Evolutionary conservation across 345 rosid species (phyloP).

Genomic region (Eucalyptus leucophloia): DNA sequence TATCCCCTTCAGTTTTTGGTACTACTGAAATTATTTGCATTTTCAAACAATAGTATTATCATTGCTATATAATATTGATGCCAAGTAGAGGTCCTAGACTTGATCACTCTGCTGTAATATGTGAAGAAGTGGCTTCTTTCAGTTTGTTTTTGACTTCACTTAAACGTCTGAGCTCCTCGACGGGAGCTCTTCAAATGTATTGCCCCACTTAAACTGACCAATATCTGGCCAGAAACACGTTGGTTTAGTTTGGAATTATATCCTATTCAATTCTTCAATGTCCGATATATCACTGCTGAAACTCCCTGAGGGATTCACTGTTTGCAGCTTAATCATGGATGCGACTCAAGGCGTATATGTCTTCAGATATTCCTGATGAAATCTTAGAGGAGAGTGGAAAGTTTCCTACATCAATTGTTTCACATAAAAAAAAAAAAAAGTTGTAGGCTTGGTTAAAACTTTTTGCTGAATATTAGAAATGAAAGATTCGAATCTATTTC

Average conservation of each 20-base stretch:
- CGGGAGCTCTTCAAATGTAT: background rate
- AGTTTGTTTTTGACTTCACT: background rate
- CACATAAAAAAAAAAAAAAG: background rate
- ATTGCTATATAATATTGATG: background rate
- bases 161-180: background rate
- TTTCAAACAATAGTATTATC: background rate
- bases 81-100: accelerated
- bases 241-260: background rate
- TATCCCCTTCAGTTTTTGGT: accelerated
- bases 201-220: background rate
- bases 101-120: background rate
- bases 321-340: background rate
- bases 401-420: background rate
- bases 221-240: background rate
- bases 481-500: too few relatives aligned
- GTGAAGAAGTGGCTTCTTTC: background rate
- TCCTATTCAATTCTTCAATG: background rate
- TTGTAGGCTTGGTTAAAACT: background rate
- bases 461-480: background rate
- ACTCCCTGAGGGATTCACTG: background rate
- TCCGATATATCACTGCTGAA: background rate
- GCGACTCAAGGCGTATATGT: background rate
- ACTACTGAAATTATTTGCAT: background rate
- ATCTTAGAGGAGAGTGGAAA: background rate
- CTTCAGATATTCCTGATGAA: background rate